Conservation (phyloP, 2,329 filamentous ascomycete species). For the Penicillium sp. region DNA sequence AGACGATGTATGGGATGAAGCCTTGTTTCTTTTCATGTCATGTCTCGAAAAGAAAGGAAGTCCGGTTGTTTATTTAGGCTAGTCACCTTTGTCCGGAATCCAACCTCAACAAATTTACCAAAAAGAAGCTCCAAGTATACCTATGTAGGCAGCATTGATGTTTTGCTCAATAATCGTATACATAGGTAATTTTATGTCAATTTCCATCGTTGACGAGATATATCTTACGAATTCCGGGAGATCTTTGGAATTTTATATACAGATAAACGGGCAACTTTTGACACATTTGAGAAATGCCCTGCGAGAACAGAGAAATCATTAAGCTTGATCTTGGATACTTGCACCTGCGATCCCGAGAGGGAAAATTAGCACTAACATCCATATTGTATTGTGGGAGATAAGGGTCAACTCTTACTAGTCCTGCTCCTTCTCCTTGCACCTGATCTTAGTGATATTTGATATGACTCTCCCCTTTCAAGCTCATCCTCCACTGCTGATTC, state of each 20-base stretch:
- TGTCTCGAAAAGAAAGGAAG: background rate
- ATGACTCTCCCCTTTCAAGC: conserved; percentile 39
- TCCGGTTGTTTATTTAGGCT: background rate
- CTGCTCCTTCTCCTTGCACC: conserved; percentile 13
- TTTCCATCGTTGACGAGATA: no score
- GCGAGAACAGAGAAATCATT: background rate
- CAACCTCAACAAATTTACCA: background rate
- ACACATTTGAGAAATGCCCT: no score
- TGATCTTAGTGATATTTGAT: conserved; percentile 23
- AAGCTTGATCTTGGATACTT: background rate
- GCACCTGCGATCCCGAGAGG: background rate
- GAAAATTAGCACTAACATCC: background rate
- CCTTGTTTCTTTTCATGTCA: background rate
- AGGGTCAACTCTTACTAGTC: conserved; percentile 1
- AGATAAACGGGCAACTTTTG: background rate
- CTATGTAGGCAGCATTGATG: background rate
- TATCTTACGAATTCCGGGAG: no score
- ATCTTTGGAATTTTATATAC: background rate
- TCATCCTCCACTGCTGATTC: conserved; percentile 35
- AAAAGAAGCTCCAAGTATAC: background rate
- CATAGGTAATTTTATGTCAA: background rate
- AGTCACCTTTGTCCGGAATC: background rate
- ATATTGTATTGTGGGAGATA: background rate
- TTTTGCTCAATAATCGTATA: background rate
- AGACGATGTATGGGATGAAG: background rate